Conservation (phyloP, 1,139 yeast species). For the Taphrina pruni region DNA sequence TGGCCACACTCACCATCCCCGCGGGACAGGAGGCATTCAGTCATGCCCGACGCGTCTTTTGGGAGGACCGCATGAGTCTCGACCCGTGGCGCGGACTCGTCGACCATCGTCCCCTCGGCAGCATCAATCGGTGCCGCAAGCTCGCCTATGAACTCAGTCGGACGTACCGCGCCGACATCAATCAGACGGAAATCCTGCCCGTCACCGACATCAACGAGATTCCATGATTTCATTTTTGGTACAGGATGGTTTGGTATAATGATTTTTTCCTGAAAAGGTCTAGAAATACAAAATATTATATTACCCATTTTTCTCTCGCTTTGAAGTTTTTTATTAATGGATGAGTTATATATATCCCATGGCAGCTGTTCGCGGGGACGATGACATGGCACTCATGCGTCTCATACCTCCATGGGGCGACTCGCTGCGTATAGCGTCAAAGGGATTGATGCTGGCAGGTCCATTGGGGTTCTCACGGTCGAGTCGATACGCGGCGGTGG, state of each 20-base stretch:
- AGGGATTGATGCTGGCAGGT: neutral
- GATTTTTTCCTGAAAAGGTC: too few species aligned
- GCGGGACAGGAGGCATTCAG: conserved; percentile 15
- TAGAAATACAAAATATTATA: too few species aligned
- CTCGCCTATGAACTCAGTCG: conserved; percentile 11
- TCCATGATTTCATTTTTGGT: neutral
- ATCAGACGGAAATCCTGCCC: neutral
- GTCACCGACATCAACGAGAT: conserved; percentile 15
- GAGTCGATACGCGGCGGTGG: conserved; percentile 13
- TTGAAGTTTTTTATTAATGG: neutral
- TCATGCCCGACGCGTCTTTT: conserved; percentile 18
- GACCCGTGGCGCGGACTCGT: conserved; percentile 16
- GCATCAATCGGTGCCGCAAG: conserved; percentile 23
- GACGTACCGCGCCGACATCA: neutral
- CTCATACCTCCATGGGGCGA: conserved; percentile 9
- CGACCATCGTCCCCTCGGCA: conserved; percentile 25
- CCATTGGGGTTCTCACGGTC: neutral
- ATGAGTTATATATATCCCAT: conserved; percentile 2
- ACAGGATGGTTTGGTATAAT: too few species aligned
- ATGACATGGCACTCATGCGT: conserved; percentile 20
- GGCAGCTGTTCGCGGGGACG: conserved; percentile 15
- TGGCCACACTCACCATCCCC: conserved; percentile 6
- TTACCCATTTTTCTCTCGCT: too few species aligned
- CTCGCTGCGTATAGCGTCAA: conserved; percentile 6
- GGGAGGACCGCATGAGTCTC: conserved; percentile 21